Evolutionary conservation across 495 filamentous ascomycete genomes (phyloP), one percentile per base, ranked within the genome.

Genomic region (Tuber borchii): DNA sequence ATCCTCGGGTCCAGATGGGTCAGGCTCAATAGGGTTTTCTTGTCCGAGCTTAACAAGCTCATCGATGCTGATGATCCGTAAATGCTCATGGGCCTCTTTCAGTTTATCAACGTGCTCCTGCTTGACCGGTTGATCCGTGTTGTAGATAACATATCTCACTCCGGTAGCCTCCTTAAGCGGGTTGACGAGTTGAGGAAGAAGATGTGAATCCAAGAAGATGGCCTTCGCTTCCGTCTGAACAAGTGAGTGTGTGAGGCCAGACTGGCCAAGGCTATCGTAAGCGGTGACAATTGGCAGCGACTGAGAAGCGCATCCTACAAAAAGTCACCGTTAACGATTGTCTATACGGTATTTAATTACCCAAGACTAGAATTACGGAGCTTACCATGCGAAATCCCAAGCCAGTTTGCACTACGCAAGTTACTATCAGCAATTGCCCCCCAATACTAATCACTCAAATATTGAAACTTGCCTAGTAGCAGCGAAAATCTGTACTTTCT

Each of bases 211-310:
- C 69, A 94, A 87, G 89, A 97, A 99, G 85, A 99, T 93, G 79
- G 90, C 90, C 84, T 91, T 92, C 75, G 93, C 93, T 77, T 88
- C 87, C 22, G 95, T 97, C 77, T 97, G 94, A 71, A 91, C 88
- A 81, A 99, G 88, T 4, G 95, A 97, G 85, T 99, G 95, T 83
- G 90, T 90, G 80, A 99, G 85, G 42, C 95, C 95, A 77, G 96
- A 93, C 85, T 97, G 93, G 44, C 95, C 95, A 40, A 99, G 90
- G 19, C 94, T 97, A 85, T 99, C 95, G 83, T 99, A 99, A 5
- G 96, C 95, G 43, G 96, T 99, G 51, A 98, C 95, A 77, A 98
- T 95, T 70, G 93, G 89, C 83, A 98, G 88, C 9, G 93, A 95
- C 85, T 99, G 96, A 34, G 95, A 96, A 69, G 90, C 87, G 80